These are phyloP conservation scores for Endocalyx cinctus DNA, from an alignment of 2,329 filamentous ascomycete genomes.

Conservation along the genomic window DNA sequence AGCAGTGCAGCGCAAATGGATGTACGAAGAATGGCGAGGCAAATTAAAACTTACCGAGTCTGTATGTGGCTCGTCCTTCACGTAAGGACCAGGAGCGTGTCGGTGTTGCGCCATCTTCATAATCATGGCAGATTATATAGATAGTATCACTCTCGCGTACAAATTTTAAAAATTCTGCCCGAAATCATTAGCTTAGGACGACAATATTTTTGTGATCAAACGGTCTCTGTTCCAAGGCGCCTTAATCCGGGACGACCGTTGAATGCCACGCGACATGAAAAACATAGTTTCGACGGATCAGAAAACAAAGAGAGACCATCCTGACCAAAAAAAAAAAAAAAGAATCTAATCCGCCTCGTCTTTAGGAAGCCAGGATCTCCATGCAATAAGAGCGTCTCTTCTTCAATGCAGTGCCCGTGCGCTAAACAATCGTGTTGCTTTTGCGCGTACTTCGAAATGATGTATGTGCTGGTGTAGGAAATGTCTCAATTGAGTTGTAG, in stretches of 20 bases:
- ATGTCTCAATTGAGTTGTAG: too few species aligned
- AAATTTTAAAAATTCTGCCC: constrained; percentile 4
- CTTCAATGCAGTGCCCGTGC: constrained; percentile 7
- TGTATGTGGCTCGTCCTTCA: constrained; percentile 37
- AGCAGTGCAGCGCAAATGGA: not conserved
- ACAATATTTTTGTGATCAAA: constrained; percentile 19
- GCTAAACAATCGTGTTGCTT: too few species aligned
- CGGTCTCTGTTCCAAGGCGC: constrained; percentile 19
- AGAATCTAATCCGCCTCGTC: constrained; percentile 11
- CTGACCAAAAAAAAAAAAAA: too few species aligned
- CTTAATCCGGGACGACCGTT: constrained; percentile 19
- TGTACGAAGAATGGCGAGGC: too few species aligned
- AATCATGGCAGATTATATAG: constrained; percentile 29
- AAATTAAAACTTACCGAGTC: constrained; percentile 36
- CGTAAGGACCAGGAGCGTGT: constrained; percentile 36
- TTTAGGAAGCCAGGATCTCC: constrained; percentile 10
- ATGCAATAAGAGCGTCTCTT: constrained; percentile 5
- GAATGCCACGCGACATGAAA: constrained; percentile 12
- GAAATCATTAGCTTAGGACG: constrained; percentile 14
- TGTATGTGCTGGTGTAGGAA: too few species aligned
- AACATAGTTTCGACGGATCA: constrained; percentile 12
- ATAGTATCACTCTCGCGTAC: constrained; percentile 10
- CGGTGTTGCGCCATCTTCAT: constrained; percentile 42
- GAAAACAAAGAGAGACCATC: too few species aligned
- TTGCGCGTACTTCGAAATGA: too few species aligned